Evolutionary conservation across 805 yeast species (phyloP).

Genomic region (Debaryomyces tyrocola): DNA sequence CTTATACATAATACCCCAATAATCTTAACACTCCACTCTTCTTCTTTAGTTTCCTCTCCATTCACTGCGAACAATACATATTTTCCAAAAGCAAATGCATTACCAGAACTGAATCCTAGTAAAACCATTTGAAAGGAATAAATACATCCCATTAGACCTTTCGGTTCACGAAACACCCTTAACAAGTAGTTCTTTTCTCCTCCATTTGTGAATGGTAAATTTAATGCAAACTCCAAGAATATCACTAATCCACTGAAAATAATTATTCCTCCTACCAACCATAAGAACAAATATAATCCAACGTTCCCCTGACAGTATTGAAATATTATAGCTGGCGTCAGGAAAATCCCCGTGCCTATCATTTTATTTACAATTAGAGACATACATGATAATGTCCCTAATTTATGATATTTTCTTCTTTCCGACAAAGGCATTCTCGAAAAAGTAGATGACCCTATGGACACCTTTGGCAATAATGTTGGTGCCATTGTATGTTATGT

Average conservation of each 20-base stretch:
- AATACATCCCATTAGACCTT: slow-evolving; percentile 36
- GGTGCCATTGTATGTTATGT: too few relatives aligned
- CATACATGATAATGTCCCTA: slow-evolving; percentile 29
- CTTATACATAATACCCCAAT: slow-evolving; percentile 52
- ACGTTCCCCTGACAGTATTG: slow-evolving; percentile 39
- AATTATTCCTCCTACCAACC: slow-evolving; percentile 37
- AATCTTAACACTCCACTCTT: slow-evolving; percentile 36
- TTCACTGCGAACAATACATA: slow-evolving; percentile 46
- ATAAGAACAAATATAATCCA: slow-evolving; percentile 31
- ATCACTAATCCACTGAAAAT: slow-evolving; percentile 39
- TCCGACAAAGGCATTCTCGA: not conserved
- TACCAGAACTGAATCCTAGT: slow-evolving; percentile 62
- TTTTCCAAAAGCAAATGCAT: slow-evolving; percentile 64
- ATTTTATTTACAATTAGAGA: slow-evolving; percentile 43
- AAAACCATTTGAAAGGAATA: slow-evolving; percentile 55
- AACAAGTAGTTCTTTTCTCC: slow-evolving; percentile 43
- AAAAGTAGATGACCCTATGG: not conserved
- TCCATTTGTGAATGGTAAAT: slow-evolving; percentile 41
- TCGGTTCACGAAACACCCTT: slow-evolving; percentile 31
- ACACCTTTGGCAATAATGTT: not conserved
- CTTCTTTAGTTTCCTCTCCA: slow-evolving; percentile 23
- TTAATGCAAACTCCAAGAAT: slow-evolving; percentile 41
- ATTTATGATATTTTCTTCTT: slow-evolving; percentile 6
- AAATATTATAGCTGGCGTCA: slow-evolving; percentile 41
- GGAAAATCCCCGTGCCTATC: slow-evolving; percentile 45